Base-by-base conservation (phyloP, 2,329 filamentous ascomycete species). In the Clarireedia sp. region DNA sequence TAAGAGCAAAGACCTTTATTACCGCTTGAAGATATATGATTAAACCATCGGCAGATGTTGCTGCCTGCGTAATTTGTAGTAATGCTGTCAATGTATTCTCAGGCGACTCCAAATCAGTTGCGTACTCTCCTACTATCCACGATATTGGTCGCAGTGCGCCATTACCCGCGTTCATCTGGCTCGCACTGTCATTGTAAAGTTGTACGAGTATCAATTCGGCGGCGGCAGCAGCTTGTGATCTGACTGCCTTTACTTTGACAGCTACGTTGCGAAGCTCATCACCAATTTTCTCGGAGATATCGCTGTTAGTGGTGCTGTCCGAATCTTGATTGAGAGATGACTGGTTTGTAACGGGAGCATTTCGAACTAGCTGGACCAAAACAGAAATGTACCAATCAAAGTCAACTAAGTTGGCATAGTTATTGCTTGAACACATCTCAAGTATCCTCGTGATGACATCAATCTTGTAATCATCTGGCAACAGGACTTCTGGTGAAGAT, bases 341-440 rank as follows among this genome's bases (percentile, higher is more conserved):
- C 9, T 67, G 60, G 40, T 74, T 72, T 47, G 78, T 72, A n/a
- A 74, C 63, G 0, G 75, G 87, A 19, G 85, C 76, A 72, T 89
- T 78, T 67, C 86, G 83, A 41, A 96, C 83, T 14, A 99, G 79
- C 67, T 96, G 90, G 5, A 89, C 86, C 29, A 99, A 74, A 26
- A 96, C 82, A 62, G 94, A 89, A 62, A 97, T 87, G 69, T 97
- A 97, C 94, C 94, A 99, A 63, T 96, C 92, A 69, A 99, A 99
- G 68, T 99, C 92, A 51, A 79, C 75, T 48, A 99, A 77, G 66
- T 90, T 89, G 40, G 81, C 80, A 69, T 97, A 99, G 59, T 90
- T 96, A 61, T 91, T 87, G 61, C 85, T 83, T 8, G 90, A 89
- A 69, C 92, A 97, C 83, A 99, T 95, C 58, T 85, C 83, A 10